Base-by-base conservation (phyloP, 2,329 filamentous ascomycete species). In the Leptographium flavum region DNA sequence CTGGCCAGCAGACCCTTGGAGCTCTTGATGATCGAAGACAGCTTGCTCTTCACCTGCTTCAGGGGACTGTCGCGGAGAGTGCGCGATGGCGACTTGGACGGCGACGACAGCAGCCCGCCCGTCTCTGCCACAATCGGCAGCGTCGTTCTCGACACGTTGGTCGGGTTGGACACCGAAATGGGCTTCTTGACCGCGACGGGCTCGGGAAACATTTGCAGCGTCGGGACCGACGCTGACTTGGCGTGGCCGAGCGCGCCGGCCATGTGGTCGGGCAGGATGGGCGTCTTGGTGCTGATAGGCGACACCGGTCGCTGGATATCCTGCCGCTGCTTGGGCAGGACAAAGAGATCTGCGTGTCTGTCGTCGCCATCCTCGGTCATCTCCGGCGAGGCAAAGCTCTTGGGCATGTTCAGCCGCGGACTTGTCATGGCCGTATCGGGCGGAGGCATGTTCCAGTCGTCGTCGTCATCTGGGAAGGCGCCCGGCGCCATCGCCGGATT, bases 1-100 rank as follows among this genome's bases (percentile, higher is more conserved):
- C 83, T 93, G 17, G 82, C 86, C 50, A 95, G 81, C 41, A 95
- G 74, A 14, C 82, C 85, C 60, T 84, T 90, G 4, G 88, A 92
- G 45, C 81, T 84, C 62, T 87, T 88, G 54, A 95, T 69, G 48
- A 94, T 87, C 10, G 88, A 94, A 39, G 90, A 93, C 40, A 96
- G 70, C 59, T 87, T 93, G 57, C 84, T 86, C 65, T 94, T 96
- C 25, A 92, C 88, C 43, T 92, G 87, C 61, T 88, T 94, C 48
- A 95, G 63, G 5, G 87, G 87, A 47, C 83, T 90, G 53, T 93
- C 87, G 8, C 71, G 69, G 54, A 75, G 68, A 41, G 59, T 65
- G 45, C 74, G 65, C 5, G 71, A 68, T 0, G 74, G 74, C 1
- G 76, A 79, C 53, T 76, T 78, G 3, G 65, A 59, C 51, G 72